Evolutionary conservation across 352 stramenopile genomes (phyloP), one percentile per base, ranked within the genome.

Genomic region (Globisporangium ultimum): DNA sequence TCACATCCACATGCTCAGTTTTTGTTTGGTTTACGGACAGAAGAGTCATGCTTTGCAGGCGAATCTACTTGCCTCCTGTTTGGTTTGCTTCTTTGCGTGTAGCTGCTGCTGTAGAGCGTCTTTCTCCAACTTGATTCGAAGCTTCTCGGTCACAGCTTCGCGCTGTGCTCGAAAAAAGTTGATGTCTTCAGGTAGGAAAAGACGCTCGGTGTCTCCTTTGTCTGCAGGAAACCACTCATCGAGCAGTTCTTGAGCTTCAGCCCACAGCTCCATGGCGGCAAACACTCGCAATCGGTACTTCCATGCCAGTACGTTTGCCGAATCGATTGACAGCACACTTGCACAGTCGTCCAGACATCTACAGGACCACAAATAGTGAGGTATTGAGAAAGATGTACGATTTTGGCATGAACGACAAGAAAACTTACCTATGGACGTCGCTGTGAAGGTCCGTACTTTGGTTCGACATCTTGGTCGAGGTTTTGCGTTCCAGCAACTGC

Each of bases 321-420:
- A 34, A 34, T 72, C 67, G 10, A 61, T 32, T 7, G 32, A 17
- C 18, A 63, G 20, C 17, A 75, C 46, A 11, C 12, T 17, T 3
- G 38, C 20, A 36, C 67, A 75, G 43, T 75, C 67, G 24, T 57
- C 17, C 6, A 75, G 41, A 17, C 51, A 38, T 2, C 54, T 67
- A 21, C 9, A n/a, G 22, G 21, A 50, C 15, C 36, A 13, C 18
- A 2, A 55, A n/a, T 3, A 10, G 14, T 12, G 9, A 43, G 28
- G 43, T 3, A 15, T 38, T 13, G 7, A 58, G 21, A 9, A 41
- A 43, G 2, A 32, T 8, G 8, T 10, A 17, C 38, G 10, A 17
- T 17, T 43, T 43, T 6, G 1, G 38, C 11, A 43, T 8, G 11
- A 12, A 6, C 2, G 46, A 2, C 2, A 17, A 15, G 8, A 2